Evolutionary conservation across 257 asterid species (phyloP).

Genomic region (Solanum paucissectum): DNA sequence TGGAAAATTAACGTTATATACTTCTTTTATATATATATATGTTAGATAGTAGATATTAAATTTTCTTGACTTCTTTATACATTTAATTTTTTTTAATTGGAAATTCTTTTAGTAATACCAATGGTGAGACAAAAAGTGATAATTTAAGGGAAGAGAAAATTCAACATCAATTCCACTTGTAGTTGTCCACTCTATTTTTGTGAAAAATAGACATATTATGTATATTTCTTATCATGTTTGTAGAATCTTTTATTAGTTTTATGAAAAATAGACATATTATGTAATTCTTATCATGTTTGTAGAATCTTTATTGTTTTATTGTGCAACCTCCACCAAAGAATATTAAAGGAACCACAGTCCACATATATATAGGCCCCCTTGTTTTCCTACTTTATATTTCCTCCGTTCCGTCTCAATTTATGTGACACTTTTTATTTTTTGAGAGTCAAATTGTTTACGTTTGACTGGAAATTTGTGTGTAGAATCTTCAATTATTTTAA

Average conservation of each 20-base stretch:
- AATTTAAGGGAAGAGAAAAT: background rate
- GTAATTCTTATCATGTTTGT: background rate
- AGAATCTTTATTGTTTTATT: background rate
- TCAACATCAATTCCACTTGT: background rate
- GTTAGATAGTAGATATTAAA: background rate
- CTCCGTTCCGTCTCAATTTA: too few species aligned
- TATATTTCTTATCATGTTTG: background rate
- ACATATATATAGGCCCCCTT: background rate
- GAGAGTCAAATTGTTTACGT: too few species aligned
- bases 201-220: background rate
- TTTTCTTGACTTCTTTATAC: background rate
- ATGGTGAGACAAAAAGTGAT: background rate
- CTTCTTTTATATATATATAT: background rate
- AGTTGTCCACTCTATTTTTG: background rate
- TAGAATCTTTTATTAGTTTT: background rate
- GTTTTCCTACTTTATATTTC: background rate
- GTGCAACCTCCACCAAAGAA: background rate
- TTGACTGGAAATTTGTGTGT: too few species aligned
- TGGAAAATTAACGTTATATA: background rate
- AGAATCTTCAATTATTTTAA: too few species aligned
- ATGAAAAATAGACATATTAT: background rate
- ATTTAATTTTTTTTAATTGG: background rate
- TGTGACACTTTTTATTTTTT: too few species aligned
- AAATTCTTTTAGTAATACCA: background rate
- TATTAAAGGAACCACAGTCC: background rate